Evolutionary conservation across 2,329 filamentous ascomycete species (phyloP), one percentile per base, ranked within the genome.

Genomic region (Gaeumannomyces sp.): DNA sequence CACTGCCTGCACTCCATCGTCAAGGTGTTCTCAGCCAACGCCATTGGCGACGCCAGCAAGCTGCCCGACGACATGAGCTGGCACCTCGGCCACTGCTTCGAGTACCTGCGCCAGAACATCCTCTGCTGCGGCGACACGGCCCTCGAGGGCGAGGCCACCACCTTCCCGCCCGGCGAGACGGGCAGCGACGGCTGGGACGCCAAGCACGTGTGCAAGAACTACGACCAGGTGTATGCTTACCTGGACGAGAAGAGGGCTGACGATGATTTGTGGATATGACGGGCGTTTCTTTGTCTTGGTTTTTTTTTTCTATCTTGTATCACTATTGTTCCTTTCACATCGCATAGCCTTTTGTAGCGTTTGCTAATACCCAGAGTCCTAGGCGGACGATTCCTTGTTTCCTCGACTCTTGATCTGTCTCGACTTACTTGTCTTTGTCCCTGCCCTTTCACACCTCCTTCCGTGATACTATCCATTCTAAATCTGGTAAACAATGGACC

Each of bases 1-100:
- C 77, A 80, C 68, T 80, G 78, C 66, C 71, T 80, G 70, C 73
- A 76, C 67, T 71, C 76, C 45, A 78, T 81, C 59, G 72, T 75
- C 22, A 70, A 74, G 61, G 73, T 73, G 22, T 77, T 77, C 65
- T 73, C 76, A 3, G 73, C 66, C 22, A 67, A 71, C 35, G n/a
- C 29, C n/a, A 70, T 70, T 35, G 73, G 69, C n/a, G 68, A 73
- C 38, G 64, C 64, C 14, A 72, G 67, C 59, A 68, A 70, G 29
- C 66, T 74, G 57, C 73, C 73, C 1, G 61, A 68, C 11, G 73
- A 77, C 57, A 71, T 77, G 72, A 71, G 6, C 68, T 77, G 8
- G 75, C 69, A 70, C 57, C 66, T 70, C 25, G 66, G 67, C 60
- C 69, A 70, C 64, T 70, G 69, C 57, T 67, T 70, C 56, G 69